Evolutionary conservation across 306 rosid species (phyloP), one percentile per base, ranked within the genome.

Genomic region (Betula pendula): DNA sequence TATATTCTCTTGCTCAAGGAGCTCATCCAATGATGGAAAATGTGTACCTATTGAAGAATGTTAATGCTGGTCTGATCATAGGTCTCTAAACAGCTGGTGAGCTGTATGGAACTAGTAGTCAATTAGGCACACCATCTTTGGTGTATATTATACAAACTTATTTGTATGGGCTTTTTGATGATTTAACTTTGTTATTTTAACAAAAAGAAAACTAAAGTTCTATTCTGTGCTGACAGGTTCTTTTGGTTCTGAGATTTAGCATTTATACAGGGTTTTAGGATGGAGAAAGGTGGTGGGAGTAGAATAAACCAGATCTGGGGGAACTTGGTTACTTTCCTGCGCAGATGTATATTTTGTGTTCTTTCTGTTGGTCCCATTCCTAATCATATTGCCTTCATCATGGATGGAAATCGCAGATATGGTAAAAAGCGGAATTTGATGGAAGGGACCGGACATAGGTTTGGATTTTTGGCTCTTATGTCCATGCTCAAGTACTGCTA

Each of bases 361-460:
- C 53, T 81, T 48, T 84, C 81, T 13, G 62, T 69, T 70, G 81
- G 79, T 65, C 81, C 85, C 33, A 67, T 75, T 63, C 88, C 88
- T 19, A 65, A 17, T 24, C 85, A 81, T 53, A 24, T 81, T 35
- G 88, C 85, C 31, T 84, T 81, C 76, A 84, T 84, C 83, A 81
- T 84, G 85, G 88, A 84, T 44, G 83, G 85, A 51, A 84, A 84
- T 60, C 52, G 85, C 40, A 81, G 88, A 50, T 84, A 74, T 27
- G 78, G 79, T 8, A 77, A 78, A 42, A 81, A 42, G 76, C 38
- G 2, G 65, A 81, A 84, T 33, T 65, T 77, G 68, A 19, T 65
- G n/a, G 79, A 66, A 69, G 83, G 76, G 29, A 68, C 25, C 12
- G 83, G 83, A 8, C 80, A 77, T 62, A 84, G 69, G 74, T 81